Percentiles rank a stretch among this genome's conserved stretches.
Conservation (phyloP, 305 asterid genomes). For the Stenogyne calaminthoides region DNA sequence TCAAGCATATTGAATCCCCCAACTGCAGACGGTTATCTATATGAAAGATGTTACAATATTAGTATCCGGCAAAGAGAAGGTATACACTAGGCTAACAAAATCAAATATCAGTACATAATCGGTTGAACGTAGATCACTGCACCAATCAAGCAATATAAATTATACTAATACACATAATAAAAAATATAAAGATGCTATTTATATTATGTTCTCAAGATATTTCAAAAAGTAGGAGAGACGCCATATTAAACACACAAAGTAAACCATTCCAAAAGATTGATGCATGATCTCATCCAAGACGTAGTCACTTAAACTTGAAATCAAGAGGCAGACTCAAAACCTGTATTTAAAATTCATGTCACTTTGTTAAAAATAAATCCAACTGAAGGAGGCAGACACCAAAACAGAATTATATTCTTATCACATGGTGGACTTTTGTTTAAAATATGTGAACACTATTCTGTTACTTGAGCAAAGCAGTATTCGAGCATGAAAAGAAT, state of each 20-base stretch:
- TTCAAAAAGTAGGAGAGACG: too few relatives aligned
- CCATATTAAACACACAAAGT: too few relatives aligned
- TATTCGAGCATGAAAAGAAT: slow-evolving; percentile 1
- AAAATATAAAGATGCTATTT: background rate
- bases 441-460: background rate
- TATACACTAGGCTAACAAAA: background rate
- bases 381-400: background rate
- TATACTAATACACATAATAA: background rate
- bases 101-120: background rate
- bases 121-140: background rate
- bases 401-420: background rate
- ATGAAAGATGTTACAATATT: slow-evolving; percentile 13
- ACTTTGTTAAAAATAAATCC: too few relatives aligned
- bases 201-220: background rate
- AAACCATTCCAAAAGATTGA: background rate
- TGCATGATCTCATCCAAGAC: background rate
- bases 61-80: slow-evolving; percentile 1
- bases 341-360: too few relatives aligned
- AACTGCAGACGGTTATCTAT: slow-evolving; percentile 62
- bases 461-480: background rate
- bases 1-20: slow-evolving; percentile 59
- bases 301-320: background rate
- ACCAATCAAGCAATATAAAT: background rate
- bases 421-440: background rate
- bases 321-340: background rate